Conservation (phyloP, 495 filamentous ascomycete species). For the Friedmanniomyces simplex region DNA sequence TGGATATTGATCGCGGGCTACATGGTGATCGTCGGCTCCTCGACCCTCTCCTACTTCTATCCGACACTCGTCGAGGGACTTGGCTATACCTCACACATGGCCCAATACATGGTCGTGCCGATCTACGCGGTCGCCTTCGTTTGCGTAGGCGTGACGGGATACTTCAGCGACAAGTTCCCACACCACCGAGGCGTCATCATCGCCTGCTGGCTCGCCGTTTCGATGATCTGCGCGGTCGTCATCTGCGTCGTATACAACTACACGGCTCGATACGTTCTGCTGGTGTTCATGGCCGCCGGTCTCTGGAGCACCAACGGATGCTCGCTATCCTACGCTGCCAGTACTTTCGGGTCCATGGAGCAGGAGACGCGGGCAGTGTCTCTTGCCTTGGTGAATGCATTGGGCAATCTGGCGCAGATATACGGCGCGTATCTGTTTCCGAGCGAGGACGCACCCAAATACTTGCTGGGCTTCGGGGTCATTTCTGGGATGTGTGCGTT, state of each 20-base stretch:
- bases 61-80: no score
- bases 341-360: slow-evolving; percentile 34
- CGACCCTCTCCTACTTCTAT: no score
- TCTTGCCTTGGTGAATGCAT: slow-evolving; percentile 40
- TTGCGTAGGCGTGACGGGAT: slow-evolving; percentile 29
- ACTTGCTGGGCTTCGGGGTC: slow-evolving; percentile 34
- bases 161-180: slow-evolving; percentile 31
- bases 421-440: slow-evolving; percentile 39
- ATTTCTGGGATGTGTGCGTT: slow-evolving; percentile 35
- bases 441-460: slow-evolving; percentile 29
- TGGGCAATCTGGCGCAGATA: slow-evolving; percentile 42
- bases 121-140: slow-evolving; percentile 39
- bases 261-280: slow-evolving; percentile 41
- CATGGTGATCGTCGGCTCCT: no score
- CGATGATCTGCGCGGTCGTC: slow-evolving; percentile 35
- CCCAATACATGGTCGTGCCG: slow-evolving; percentile 32
- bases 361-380: slow-evolving; percentile 37
- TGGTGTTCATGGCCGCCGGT: slow-evolving; percentile 42
- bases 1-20: no score
- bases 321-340: slow-evolving; percentile 36
- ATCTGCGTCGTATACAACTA: slow-evolving; percentile 37
- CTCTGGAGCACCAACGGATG: slow-evolving; percentile 40
- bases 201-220: slow-evolving; percentile 33
- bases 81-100: slow-evolving; percentile 33
- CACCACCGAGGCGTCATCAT: slow-evolving; percentile 29